A percentile compares a stretch with the other conserved stretches of the same genome.
Evolutionary conservation across 1,284 basidiomycete species (phyloP).

Genomic region (Malassezia globosa): DNA sequence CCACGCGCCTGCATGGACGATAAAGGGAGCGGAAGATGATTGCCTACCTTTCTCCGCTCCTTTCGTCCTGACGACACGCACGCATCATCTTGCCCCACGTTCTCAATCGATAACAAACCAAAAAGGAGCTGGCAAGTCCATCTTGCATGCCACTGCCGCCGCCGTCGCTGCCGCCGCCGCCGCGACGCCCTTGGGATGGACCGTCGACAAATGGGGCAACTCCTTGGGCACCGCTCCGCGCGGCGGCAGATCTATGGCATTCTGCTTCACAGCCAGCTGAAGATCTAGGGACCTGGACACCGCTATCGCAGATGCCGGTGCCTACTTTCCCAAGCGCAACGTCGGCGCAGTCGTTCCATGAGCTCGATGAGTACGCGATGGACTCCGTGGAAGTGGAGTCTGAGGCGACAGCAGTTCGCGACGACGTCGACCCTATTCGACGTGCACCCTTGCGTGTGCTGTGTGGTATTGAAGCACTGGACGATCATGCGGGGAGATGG

Average conservation of each 20-base stretch:
- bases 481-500: conserved; percentile 6
- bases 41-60: no score
- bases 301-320: conserved; percentile 13
- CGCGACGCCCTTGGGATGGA: no score
- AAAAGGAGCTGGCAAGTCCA: no score
- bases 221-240: conserved; percentile 14
- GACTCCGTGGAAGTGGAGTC: background rate
- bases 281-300: background rate
- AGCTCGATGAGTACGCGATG: background rate
- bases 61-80: no score
- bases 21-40: no score
- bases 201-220: background rate
- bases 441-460: conserved; percentile 1
- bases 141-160: no score
- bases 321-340: no score
- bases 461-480: conserved; percentile 4
- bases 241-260: conserved; percentile 2
- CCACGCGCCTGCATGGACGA: no score
- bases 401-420: background rate
- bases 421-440: background rate
- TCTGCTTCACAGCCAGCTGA: background rate
- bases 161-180: no score
- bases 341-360: background rate
- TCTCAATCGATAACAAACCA: no score
- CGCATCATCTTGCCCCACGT: no score